Conservation (phyloP, 2,329 filamentous ascomycete species). For the Pseudocercospora musae region DNA sequence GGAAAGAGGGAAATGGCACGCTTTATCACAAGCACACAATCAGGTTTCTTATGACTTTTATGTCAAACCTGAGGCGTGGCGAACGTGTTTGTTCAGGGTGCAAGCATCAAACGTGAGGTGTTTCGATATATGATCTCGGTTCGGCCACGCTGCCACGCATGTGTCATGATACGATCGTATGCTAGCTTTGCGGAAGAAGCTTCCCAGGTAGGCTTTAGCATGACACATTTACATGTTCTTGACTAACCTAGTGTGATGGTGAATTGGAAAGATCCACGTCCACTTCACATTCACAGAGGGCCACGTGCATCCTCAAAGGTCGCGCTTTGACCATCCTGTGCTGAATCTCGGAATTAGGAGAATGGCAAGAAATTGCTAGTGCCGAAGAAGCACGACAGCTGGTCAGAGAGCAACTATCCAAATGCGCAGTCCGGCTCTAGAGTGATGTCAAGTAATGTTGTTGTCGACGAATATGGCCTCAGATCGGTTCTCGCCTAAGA, state of each 20-base stretch:
- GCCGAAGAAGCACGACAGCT: no score
- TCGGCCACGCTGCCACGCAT: not conserved
- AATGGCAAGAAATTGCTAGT: no score
- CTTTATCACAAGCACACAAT: not conserved
- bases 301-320: no score
- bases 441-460: not conserved
- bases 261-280: no score
- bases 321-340: no score
- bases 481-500: not conserved
- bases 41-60: not conserved
- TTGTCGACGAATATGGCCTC: not conserved
- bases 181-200: not conserved
- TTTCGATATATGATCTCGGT: not conserved
- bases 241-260: no score
- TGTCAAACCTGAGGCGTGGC: not conserved
- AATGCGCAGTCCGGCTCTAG: no score
- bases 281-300: no score
- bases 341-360: no score
- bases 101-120: not conserved
- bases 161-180: not conserved
- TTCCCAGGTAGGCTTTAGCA: not conserved
- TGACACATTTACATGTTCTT: not conserved
- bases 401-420: no score
- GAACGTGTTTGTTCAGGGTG: not conserved
- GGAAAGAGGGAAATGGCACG: not conserved